Percentiles rank a stretch among this genome's conserved stretches.
These are phyloP conservation scores for Hypericum androsaemum DNA, from an alignment of 345 rosid species.

Conservation along the genomic window DNA sequence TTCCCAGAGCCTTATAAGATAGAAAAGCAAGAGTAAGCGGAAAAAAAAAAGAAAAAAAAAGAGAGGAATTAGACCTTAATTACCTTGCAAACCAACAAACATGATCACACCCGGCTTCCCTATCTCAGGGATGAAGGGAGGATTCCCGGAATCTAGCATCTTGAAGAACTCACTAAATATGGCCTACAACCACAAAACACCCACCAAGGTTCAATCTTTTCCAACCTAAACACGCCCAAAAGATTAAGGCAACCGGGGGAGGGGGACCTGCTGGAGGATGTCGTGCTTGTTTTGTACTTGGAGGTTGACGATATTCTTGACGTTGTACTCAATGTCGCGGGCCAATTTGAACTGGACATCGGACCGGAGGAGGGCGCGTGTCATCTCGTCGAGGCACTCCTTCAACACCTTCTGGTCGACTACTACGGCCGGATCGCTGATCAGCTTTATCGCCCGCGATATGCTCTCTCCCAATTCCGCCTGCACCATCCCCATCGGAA, in stretches of 20 bases:
- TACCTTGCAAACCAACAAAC: too few species aligned
- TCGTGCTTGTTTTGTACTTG: too few species aligned
- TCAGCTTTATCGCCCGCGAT: conserved; percentile 88
- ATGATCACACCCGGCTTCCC: too few species aligned
- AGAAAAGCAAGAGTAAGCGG: neutral
- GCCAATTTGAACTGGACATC: too few species aligned
- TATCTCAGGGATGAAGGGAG: too few species aligned
- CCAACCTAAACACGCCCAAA: neutral
- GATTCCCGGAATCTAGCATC: too few species aligned
- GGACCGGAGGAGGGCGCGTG: too few species aligned
- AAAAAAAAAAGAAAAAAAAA: neutral
- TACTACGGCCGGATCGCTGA: conserved; percentile 91
- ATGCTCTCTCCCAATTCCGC: conserved; percentile 84
- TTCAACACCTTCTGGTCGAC: conserved; percentile 73
- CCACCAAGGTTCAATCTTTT: neutral
- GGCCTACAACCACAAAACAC: too few species aligned
- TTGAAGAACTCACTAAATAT: too few species aligned
- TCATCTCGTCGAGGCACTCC: conserved; percentile 87
- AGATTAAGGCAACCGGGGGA: conserved; percentile 75
- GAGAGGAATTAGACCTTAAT: neutral
- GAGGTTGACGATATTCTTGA: too few species aligned
- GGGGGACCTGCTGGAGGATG: conserved; percentile 82
- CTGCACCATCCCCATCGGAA: conserved; percentile 69
- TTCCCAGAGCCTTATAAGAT: too few species aligned
- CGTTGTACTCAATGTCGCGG: too few species aligned